These are phyloP conservation scores for Hymenoscyphus scutula DNA, from an alignment of 2,329 filamentous ascomycete genomes.

Conservation along the genomic window DNA sequence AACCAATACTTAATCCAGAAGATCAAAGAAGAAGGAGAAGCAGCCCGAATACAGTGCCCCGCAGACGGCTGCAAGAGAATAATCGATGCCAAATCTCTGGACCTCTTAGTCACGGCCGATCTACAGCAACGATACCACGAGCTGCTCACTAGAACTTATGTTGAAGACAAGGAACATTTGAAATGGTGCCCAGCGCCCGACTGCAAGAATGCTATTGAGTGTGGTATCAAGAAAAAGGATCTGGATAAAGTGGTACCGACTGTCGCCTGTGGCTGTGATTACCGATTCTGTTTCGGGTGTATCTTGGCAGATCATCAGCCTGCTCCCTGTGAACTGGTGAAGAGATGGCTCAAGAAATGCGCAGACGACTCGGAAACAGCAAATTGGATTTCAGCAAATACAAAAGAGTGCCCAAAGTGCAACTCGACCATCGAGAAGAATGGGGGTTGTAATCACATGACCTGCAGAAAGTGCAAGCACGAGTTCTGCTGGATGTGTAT, in stretches of 20 bases:
- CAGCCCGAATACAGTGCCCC: slow-evolving; percentile 90
- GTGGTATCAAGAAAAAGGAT: slow-evolving; percentile 82
- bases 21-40: slow-evolving; percentile 92
- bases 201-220: slow-evolving; percentile 90
- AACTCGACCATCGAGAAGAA: slow-evolving; percentile 99
- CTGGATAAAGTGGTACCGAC: slow-evolving; percentile 83
- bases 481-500: slow-evolving; percentile 99
- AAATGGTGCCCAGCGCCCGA: slow-evolving; percentile 99
- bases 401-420: slow-evolving; percentile 95
- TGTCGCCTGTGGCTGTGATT: slow-evolving; percentile 79
- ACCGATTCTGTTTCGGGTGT: slow-evolving; percentile 95
- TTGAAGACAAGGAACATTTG: slow-evolving; percentile 91
- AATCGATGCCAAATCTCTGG: slow-evolving; percentile 84
- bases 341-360: slow-evolving; percentile 96
- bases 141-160: slow-evolving; percentile 88
- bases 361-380: slow-evolving; percentile 97
- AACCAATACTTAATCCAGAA: slow-evolving; percentile 88
- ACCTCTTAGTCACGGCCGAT: slow-evolving; percentile 65
- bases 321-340: slow-evolving; percentile 85
- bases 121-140: slow-evolving; percentile 69
- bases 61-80: slow-evolving; percentile 84
- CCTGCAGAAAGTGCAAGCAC: slow-evolving; percentile 90
- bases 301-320: slow-evolving; percentile 88
- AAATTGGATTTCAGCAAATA: slow-evolving; percentile 99
- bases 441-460: slow-evolving; percentile 97